These are phyloP conservation scores for Cadophora luteo-olivacea DNA, from an alignment of 2,329 filamentous ascomycete species.

Conservation along the genomic window DNA sequence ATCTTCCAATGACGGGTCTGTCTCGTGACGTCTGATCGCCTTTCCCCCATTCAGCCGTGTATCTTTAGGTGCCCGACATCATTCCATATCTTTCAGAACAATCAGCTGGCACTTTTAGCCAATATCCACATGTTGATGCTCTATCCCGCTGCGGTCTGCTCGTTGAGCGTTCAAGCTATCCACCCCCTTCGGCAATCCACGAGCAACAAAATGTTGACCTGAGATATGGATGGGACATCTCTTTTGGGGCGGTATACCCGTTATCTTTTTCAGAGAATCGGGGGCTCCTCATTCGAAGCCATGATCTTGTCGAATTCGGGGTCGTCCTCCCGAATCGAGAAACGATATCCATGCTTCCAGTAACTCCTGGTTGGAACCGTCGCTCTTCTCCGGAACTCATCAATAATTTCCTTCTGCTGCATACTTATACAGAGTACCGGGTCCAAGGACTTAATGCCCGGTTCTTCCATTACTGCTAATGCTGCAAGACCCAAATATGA, in stretches of 20 bases:
- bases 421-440: slow-evolving; percentile 76
- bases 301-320: slow-evolving; percentile 35
- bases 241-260: slow-evolving; percentile 2
- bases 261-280: background rate
- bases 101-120: background rate
- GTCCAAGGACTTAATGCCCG: slow-evolving; percentile 74
- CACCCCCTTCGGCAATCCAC: background rate
- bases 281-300: slow-evolving; percentile 29
- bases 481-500: slow-evolving; percentile 87
- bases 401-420: slow-evolving; percentile 59
- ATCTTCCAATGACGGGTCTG: background rate
- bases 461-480: slow-evolving; percentile 75
- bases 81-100: background rate
- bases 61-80: no score
- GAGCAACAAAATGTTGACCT: background rate
- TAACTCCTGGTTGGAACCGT: slow-evolving; percentile 31
- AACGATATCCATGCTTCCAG: slow-evolving; percentile 40
- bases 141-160: background rate
- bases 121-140: background rate
- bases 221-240: background rate
- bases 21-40: background rate
- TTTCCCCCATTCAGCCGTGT: background rate
- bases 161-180: background rate
- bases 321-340: slow-evolving; percentile 38
- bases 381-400: slow-evolving; percentile 37